Base-by-base conservation (phyloP, 1,284 basidiomycete species). In the Ustilago crameri region DNA sequence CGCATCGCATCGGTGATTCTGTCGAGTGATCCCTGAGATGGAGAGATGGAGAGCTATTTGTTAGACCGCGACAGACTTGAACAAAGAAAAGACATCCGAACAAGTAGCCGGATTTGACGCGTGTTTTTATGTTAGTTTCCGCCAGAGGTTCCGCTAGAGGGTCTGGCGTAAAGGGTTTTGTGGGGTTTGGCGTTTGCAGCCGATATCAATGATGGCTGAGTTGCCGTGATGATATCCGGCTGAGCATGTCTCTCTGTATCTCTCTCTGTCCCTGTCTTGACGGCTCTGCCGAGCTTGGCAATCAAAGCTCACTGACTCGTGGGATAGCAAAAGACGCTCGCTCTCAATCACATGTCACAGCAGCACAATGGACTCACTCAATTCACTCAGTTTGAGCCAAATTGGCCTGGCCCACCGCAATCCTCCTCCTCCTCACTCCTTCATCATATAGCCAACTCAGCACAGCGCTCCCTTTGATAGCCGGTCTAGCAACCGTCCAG, bases 61-160 rank as follows among this genome's bases (percentile, higher is more conserved):
- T 50, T 50, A 49, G 51, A 45, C 23, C 48, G 17, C 17, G 5
- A 18, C n/a, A 7, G 22, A 3, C 9, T 23, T 34, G 14, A n/a
- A n/a, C n/a, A n/a, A 8, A 27, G n/a, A 27, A 9, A 14, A 18
- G 32, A 10, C 17, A 35, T 38, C 59, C 66, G 66, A 54, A 50
- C 65, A 51, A 62, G 47, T 68, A 68, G 54, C 65, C 65, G 65
- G 41, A 43, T 9, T n/a, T 8, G 2, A 27, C 40, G 20, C 20
- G 35, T n/a, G 10, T 22, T 17, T 14, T 5, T 18, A n/a, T 51
- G 42, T 30, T 14, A 51, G 10, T 20, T 67, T 67, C 58, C 59
- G 66, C 66, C 32, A 69, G 59, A 69, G 48, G 50, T 61, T 68
- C 59, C 59, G 58, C 65, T 44, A 68, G 65, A 20, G 1, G 8